Conservation (phyloP, 108 stramenopile genomes). For the Discostella pseudostelligera region DNA sequence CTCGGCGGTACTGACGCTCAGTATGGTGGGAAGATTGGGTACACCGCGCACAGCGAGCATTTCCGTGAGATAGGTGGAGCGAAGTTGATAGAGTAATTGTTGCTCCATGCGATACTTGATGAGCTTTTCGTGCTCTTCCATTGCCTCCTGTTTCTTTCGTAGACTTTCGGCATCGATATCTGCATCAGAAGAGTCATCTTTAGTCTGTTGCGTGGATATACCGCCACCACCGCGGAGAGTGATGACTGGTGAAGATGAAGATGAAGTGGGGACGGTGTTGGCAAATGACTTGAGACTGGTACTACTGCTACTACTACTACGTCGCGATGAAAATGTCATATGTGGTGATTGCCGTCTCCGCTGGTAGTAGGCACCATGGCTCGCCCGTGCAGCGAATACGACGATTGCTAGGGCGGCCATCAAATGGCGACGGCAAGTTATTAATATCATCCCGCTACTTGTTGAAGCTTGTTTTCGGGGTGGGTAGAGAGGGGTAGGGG, state of each 20-base stretch:
- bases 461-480: too few relatives aligned
- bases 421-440: neutral
- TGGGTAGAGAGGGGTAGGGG: too few relatives aligned
- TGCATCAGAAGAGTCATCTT: slow-evolving; percentile 16
- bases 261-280: neutral
- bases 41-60: slow-evolving; percentile 70
- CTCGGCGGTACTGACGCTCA: slow-evolving; percentile 58
- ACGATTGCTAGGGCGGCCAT: slow-evolving; percentile 1
- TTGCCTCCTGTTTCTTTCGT: slow-evolving; percentile 12
- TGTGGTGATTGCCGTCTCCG: too few relatives aligned
- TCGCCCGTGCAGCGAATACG: neutral
- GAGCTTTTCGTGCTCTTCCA: slow-evolving; percentile 30
- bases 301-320: too few relatives aligned
- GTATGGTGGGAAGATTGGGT: slow-evolving; percentile 47
- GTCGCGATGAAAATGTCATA: slow-evolving; percentile 2
- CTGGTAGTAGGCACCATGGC: neutral
- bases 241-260: neutral
- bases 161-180: slow-evolving; percentile 13
- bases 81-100: slow-evolving; percentile 68
- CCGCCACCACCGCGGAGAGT: slow-evolving; percentile 16
- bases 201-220: neutral
- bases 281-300: neutral
- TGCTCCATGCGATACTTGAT: slow-evolving; percentile 60
- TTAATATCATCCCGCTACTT: too few relatives aligned
- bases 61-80: slow-evolving; percentile 67